phyloP scores from a whole-genome alignment of 2,329 filamentous ascomycete species.

The Bisporella sp. region DNA sequence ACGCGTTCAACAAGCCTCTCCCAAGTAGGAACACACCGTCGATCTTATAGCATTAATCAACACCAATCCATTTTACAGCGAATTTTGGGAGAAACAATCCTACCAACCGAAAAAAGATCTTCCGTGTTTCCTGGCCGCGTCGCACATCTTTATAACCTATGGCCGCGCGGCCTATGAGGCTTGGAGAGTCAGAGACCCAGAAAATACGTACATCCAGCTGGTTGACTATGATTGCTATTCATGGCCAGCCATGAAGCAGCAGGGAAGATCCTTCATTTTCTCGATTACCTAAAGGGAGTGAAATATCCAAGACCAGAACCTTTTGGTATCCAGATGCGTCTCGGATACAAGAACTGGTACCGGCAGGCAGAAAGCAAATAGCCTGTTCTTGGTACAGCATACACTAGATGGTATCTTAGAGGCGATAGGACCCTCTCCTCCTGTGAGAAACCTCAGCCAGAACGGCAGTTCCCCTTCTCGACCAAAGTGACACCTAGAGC shows the following conservation, averaged over 20 bases:
- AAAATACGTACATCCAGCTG: slow-evolving; percentile 2
- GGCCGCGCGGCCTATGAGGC: slow-evolving; percentile 5
- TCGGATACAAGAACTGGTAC: slow-evolving; percentile 3
- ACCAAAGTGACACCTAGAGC: background rate
- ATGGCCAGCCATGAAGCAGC: slow-evolving; percentile 31
- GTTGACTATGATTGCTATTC: slow-evolving; percentile 19
- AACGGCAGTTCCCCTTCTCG: background rate
- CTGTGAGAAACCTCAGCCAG: background rate
- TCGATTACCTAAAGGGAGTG: slow-evolving; percentile 37
- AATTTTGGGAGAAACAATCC: background rate
- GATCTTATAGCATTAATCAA: background rate
- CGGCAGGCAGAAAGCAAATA: slow-evolving; percentile 3
- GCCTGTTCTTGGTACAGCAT: slow-evolving; percentile 5
- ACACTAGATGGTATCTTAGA: slow-evolving; percentile 4
- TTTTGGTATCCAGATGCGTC: slow-evolving; percentile 6
- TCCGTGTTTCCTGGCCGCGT: slow-evolving; percentile 4
- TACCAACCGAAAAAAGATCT: background rate
- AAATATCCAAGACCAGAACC: background rate
- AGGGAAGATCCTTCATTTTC: slow-evolving; percentile 27
- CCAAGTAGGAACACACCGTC: slow-evolving; percentile 1
- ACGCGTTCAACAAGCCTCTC: slow-evolving; percentile 1
- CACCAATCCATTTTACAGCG: background rate
- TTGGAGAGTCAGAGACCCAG: background rate
- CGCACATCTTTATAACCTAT: slow-evolving; percentile 8
- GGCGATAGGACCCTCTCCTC: background rate